Conservation (phyloP, 495 filamentous ascomycete genomes). For the Cladorrhinum samala region DNA sequence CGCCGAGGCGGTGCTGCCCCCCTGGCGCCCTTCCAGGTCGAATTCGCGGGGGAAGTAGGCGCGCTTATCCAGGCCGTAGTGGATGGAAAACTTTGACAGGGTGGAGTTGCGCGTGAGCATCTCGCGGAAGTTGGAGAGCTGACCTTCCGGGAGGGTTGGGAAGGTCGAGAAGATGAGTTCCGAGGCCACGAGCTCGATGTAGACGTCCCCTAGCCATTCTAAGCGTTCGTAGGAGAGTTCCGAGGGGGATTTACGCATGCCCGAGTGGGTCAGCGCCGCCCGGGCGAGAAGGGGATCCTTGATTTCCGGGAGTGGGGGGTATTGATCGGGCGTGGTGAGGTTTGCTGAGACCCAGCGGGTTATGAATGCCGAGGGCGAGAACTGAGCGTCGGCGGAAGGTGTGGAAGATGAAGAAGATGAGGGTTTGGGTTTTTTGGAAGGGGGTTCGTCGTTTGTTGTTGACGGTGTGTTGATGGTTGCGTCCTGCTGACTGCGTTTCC, state of each 20-base stretch:
- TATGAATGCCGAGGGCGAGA: not conserved
- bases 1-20: slow-evolving; percentile 34
- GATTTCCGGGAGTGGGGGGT: slow-evolving; percentile 56
- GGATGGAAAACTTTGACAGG: slow-evolving; percentile 54
- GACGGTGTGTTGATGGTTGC: too few relatives aligned
- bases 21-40: slow-evolving; percentile 25
- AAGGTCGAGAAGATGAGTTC: slow-evolving; percentile 60
- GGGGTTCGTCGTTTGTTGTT: not conserved
- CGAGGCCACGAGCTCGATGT: slow-evolving; percentile 63
- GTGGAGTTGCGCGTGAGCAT: slow-evolving; percentile 71
- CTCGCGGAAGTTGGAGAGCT: slow-evolving; percentile 61
- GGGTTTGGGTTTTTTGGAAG: not conserved
- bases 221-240: slow-evolving; percentile 59
- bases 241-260: slow-evolving; percentile 26
- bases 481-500: too few relatives aligned
- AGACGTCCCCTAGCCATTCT: slow-evolving; percentile 72
- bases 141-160: slow-evolving; percentile 49
- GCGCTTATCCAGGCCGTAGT: slow-evolving; percentile 61
- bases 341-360: not conserved
- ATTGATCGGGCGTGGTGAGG: slow-evolving; percentile 1
- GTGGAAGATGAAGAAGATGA: not conserved
- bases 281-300: slow-evolving; percentile 49
- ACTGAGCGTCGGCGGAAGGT: not conserved
- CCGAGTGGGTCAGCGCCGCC: slow-evolving; percentile 64
- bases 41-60: slow-evolving; percentile 48